Evolutionary conservation across 768 basidiomycete species (phyloP).

Genomic region (Termitomyces titanicus): DNA sequence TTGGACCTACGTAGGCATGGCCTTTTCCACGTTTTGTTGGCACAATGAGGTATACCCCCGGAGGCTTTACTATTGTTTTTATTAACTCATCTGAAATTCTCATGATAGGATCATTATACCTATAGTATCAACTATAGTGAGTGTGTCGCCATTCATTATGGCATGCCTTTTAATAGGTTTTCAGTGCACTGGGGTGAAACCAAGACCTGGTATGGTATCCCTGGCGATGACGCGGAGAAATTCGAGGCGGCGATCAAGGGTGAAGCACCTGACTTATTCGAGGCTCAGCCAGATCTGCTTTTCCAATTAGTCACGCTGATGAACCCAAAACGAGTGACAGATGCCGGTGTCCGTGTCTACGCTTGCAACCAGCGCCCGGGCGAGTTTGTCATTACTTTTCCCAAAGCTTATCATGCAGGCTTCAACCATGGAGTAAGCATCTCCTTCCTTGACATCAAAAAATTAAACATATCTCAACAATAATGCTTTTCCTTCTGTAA

Average conservation of each 20-base stretch:
- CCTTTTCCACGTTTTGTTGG: constrained; percentile 99
- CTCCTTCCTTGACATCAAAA: background rate
- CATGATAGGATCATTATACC: constrained; percentile 89
- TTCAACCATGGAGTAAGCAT: constrained; percentile 94
- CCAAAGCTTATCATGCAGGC: constrained; percentile 96
- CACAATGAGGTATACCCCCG: constrained; percentile 80
- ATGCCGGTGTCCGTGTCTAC: constrained; percentile 88
- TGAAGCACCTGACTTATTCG: constrained; percentile 97
- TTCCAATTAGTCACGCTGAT: constrained; percentile 98
- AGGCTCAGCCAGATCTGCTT: constrained; percentile 93
- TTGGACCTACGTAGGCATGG: constrained; percentile 99
- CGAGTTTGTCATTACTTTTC: constrained; percentile 97
- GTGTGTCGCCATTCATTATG: constrained; percentile 24
- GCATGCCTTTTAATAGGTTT: constrained; percentile 9
- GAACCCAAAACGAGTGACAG: constrained; percentile 84
- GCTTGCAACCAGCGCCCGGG: constrained; percentile 96
- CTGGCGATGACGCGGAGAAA: constrained; percentile 91
- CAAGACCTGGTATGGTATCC: constrained; percentile 99
- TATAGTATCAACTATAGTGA: constrained; percentile 93
- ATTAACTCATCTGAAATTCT: background rate
- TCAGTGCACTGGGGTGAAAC: constrained; percentile 99
- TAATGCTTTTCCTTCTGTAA: constrained; percentile 8
- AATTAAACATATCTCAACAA: constrained; percentile 14
- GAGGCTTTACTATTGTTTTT: background rate
- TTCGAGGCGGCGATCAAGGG: constrained; percentile 94